Conservation (phyloP, 1,284 basidiomycete genomes). For the Marasmius sp. region DNA sequence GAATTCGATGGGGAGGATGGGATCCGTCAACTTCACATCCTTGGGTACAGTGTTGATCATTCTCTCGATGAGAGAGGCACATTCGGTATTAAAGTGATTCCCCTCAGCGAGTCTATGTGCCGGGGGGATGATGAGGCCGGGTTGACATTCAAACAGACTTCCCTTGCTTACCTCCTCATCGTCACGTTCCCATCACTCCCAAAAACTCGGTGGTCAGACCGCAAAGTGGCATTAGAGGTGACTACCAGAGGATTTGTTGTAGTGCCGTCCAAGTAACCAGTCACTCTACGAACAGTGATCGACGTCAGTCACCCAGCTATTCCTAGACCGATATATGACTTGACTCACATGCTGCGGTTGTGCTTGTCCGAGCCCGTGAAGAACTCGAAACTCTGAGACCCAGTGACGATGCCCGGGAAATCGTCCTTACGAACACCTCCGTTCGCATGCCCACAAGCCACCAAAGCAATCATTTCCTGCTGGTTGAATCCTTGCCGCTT, state of each 20-base stretch:
- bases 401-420: conserved; percentile 36
- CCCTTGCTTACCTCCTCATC: conserved; percentile 27
- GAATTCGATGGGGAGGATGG: conserved; percentile 6
- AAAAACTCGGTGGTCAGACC: conserved; percentile 38
- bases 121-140: background rate
- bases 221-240: conserved; percentile 31
- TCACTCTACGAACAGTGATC: conserved; percentile 23
- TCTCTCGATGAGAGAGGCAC: conserved; percentile 7
- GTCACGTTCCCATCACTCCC: conserved; percentile 36
- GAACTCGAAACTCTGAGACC: conserved; percentile 20
- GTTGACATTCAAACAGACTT: background rate
- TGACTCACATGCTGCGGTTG: conserved; percentile 34
- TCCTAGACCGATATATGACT: background rate
- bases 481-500: conserved; percentile 36
- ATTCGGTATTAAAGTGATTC: conserved; percentile 7
- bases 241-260: conserved; percentile 37
- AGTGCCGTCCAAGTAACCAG: conserved; percentile 34
- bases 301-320: background rate
- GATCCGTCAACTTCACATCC: conserved; percentile 8
- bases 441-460: conserved; percentile 39
- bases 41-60: conserved; percentile 17
- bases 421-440: conserved; percentile 34
- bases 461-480: conserved; percentile 41
- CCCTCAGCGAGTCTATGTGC: background rate
- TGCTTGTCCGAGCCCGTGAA: conserved; percentile 19